Conservation (phyloP, 441 rosid species). For the Erodium chrysanthum region DNA sequence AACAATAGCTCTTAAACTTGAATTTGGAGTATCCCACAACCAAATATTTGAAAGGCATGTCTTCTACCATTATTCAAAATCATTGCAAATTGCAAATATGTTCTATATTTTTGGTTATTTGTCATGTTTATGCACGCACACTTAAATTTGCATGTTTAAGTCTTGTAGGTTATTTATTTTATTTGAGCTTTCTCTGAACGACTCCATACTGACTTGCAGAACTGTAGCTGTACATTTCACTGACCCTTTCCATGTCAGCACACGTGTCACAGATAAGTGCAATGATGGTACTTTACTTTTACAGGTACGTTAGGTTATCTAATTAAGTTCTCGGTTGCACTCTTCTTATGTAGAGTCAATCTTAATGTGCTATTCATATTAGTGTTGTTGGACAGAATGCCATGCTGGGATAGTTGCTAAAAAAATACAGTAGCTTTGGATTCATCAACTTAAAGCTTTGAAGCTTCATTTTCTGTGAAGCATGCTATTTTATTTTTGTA, state of each 20-base stretch:
- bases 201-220: constrained; percentile 33
- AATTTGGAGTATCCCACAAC: constrained; percentile 81
- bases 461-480: not conserved
- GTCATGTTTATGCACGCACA: not conserved
- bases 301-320: constrained; percentile 55
- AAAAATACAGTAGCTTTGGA: not conserved
- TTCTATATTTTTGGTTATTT: not conserved
- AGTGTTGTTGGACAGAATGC: not conserved
- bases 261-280: constrained; percentile 71
- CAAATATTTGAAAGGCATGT: constrained; percentile 81
- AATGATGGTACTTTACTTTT: constrained; percentile 70
- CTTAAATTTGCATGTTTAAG: not conserved
- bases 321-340: constrained; percentile 14
- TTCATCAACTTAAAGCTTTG: not conserved
- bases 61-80: constrained; percentile 13
- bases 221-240: constrained; percentile 95
- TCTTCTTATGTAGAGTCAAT: constrained; percentile 4
- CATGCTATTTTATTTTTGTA: not conserved
- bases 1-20: constrained; percentile 91
- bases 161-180: constrained; percentile 3
- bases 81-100: not conserved
- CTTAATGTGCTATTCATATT: not conserved
- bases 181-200: constrained; percentile 13
- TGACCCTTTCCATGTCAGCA: constrained; percentile 82
- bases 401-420: not conserved